Percentiles rank a stretch among this genome's conserved stretches.
These are phyloP conservation scores for Dysphania ambrosioides DNA, from an alignment of 148 eudicot species.

Conservation along the genomic window DNA sequence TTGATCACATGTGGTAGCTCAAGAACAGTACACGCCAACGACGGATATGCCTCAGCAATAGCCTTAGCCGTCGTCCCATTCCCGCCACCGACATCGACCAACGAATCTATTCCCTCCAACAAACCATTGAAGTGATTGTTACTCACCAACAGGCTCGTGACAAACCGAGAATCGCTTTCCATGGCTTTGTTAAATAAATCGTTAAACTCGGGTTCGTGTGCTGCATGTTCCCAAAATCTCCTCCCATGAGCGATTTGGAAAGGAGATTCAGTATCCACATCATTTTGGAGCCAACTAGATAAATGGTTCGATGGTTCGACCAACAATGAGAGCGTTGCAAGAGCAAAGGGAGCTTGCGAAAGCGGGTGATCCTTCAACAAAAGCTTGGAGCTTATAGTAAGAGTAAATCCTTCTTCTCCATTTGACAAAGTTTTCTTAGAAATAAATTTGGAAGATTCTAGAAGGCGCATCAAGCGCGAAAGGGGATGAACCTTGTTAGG, in stretches of 20 bases:
- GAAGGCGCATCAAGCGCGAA: conserved; percentile 27
- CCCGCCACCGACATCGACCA: conserved; percentile 47
- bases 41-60: conserved; percentile 31
- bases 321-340: conserved; percentile 7
- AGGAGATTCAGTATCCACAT: conserved; percentile 4
- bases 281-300: conserved; percentile 26
- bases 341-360: conserved; percentile 13
- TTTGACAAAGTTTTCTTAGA: background rate
- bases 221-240: conserved; percentile 29
- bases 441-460: conserved; percentile 28
- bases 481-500: conserved; percentile 16
- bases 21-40: conserved; percentile 33
- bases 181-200: conserved; percentile 27
- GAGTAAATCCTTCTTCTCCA: conserved; percentile 16
- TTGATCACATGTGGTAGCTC: conserved; percentile 42
- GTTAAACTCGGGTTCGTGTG: conserved; percentile 9
- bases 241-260: conserved; percentile 29
- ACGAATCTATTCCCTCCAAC: conserved; percentile 27
- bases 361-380: conserved; percentile 27
- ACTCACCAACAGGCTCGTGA: conserved; percentile 12
- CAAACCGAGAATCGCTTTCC: conserved; percentile 36
- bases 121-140: conserved; percentile 15
- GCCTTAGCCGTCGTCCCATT: conserved; percentile 29
- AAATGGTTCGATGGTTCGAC: conserved; percentile 24
- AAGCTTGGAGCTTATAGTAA: conserved; percentile 29